Percentiles rank a stretch among this genome's conserved stretches.
These are phyloP conservation scores for Pseudogymnoascus sp. DNA, from an alignment of 2,329 filamentous ascomycete genomes.

Conservation along the genomic window DNA sequence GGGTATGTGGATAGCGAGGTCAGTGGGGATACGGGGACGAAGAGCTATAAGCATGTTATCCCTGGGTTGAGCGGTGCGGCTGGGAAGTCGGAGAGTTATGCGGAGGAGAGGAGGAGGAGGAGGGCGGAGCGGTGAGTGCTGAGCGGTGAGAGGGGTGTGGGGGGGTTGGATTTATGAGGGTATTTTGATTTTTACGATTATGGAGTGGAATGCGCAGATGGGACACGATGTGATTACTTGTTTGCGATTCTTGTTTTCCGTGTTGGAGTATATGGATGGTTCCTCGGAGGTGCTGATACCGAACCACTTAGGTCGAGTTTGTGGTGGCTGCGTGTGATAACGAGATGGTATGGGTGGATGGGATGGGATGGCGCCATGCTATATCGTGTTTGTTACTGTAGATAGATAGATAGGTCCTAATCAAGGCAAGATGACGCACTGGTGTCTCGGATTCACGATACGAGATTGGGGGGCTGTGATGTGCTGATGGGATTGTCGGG, in stretches of 20 bases:
- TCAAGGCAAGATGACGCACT: background rate
- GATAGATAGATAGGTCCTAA: background rate
- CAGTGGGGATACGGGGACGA: conserved; percentile 26
- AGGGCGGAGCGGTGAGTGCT: background rate
- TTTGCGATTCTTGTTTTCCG: background rate
- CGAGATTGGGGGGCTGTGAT: background rate
- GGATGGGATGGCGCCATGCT: background rate
- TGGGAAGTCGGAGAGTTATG: conserved; percentile 12
- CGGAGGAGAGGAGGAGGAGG: conserved; percentile 12
- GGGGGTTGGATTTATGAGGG: background rate
- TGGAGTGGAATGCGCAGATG: background rate
- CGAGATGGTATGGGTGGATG: background rate
- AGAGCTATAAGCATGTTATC: conserved; percentile 28
- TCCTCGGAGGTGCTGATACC: background rate
- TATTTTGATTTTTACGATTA: background rate
- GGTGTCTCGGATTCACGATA: background rate
- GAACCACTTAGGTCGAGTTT: background rate
- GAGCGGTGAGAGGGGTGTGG: background rate
- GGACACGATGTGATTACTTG: background rate
- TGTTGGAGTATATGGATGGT: background rate
- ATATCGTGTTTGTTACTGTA: background rate
- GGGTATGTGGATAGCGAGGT: conserved; percentile 17
- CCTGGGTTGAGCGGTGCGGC: conserved; percentile 20
- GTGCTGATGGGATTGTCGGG: background rate
- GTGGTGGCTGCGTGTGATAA: background rate